Conservation (phyloP, 495 filamentous ascomycete species). For the Aspergillus sparsus region DNA sequence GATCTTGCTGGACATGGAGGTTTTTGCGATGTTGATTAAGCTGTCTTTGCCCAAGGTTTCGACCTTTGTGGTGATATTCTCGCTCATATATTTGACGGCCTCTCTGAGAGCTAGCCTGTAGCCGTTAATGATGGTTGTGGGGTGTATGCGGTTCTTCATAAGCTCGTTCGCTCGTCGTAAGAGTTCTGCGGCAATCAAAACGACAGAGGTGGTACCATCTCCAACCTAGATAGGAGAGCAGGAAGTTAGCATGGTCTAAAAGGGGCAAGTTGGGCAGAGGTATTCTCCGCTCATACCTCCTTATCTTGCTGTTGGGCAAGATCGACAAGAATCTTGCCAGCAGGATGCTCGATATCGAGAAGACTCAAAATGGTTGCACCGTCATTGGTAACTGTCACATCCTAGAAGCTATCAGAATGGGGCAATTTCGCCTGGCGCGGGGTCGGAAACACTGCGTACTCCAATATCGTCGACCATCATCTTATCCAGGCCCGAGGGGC, state of each 20-base stretch:
- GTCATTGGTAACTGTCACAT: slow-evolving; percentile 99
- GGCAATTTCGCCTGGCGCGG: slow-evolving; percentile 25
- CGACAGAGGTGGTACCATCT: slow-evolving; percentile 97
- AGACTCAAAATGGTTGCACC: slow-evolving; percentile 94
- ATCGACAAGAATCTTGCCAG: slow-evolving; percentile 97
- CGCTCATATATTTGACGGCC: slow-evolving; percentile 98
- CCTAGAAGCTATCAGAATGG: slow-evolving; percentile 49
- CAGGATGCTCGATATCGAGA: slow-evolving; percentile 95
- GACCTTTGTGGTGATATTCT: slow-evolving; percentile 94
- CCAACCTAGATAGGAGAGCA: slow-evolving; percentile 59
- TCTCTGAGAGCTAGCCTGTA: slow-evolving; percentile 94
- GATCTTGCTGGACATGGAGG: slow-evolving; percentile 99
- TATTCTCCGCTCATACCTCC: slow-evolving; percentile 56
- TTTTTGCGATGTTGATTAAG: slow-evolving; percentile 93
- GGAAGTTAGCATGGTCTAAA: slow-evolving; percentile 22
- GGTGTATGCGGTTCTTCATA: slow-evolving; percentile 99
- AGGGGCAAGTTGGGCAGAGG: neutral
- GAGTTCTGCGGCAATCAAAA: slow-evolving; percentile 95
- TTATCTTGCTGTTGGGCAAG: slow-evolving; percentile 98
- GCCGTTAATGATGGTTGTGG: slow-evolving; percentile 98
- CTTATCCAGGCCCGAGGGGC: slow-evolving; percentile 95
- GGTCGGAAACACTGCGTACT: slow-evolving; percentile 51
- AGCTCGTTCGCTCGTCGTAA: slow-evolving; percentile 93
- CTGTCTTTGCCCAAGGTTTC: slow-evolving; percentile 87
- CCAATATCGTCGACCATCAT: slow-evolving; percentile 99